phyloP scores from a whole-genome alignment of 208 protist genomes.

The Strigomonas oncopelti region DNA sequence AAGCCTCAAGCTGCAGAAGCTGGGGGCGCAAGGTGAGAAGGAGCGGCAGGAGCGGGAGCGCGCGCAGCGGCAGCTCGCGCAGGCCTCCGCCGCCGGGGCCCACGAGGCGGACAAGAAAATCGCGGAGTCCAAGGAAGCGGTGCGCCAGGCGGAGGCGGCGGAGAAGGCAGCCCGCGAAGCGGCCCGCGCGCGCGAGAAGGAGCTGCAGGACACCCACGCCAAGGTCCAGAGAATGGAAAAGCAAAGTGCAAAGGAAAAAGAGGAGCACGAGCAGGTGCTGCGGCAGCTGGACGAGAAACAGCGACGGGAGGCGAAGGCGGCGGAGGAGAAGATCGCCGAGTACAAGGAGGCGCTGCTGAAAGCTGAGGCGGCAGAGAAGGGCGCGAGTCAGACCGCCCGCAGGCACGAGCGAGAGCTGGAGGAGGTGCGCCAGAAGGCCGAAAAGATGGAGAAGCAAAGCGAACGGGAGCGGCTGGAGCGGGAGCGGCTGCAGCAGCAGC shows the following conservation, averaged over 20 bases:
- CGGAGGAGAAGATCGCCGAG: constrained; percentile 9
- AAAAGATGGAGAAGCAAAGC: not conserved
- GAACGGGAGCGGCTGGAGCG: not conserved
- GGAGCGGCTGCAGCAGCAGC: constrained; percentile 2
- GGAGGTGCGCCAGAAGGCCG: not conserved
- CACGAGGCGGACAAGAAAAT: not conserved
- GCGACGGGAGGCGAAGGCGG: constrained; percentile 10
- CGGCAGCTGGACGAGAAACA: constrained; percentile 5
- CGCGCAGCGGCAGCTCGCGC: not conserved
- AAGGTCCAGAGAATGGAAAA: constrained; percentile 4
- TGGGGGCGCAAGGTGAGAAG: constrained; percentile 2
- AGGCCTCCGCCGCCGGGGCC: not conserved
- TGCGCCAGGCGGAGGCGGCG: constrained; percentile 4
- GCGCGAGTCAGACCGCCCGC: not conserved
- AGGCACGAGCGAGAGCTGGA: constrained; percentile 9
- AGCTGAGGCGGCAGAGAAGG: not conserved
- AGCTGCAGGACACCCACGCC: not conserved
- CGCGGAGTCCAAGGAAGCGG: not conserved
- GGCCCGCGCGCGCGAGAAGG: not conserved
- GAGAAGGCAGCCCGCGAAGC: not conserved
- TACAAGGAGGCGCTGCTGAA: constrained; percentile 7
- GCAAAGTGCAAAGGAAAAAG: constrained; percentile 1
- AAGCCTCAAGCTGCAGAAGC: not conserved
- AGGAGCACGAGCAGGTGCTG: not conserved
- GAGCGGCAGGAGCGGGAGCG: constrained; percentile 2